Conservation (phyloP, 2,329 filamentous ascomycete species). For the Akanthomyces muscarius region DNA sequence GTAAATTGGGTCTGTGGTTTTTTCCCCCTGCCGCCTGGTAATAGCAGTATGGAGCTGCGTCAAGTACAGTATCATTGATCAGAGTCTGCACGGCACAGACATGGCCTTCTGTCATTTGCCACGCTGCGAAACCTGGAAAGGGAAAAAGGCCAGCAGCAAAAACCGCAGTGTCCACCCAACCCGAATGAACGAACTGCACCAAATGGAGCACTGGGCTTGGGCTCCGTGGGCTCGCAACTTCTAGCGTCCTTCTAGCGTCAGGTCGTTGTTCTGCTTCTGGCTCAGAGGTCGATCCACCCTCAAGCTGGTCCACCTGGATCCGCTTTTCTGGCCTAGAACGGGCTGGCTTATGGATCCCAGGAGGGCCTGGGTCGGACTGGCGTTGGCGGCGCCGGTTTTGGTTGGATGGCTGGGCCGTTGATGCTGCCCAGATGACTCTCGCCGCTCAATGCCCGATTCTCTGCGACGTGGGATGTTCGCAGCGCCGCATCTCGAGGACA, state of each 20-base stretch:
- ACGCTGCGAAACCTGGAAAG: neutral
- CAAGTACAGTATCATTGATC: too few relatives aligned
- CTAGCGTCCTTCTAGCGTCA: constrained; percentile 25
- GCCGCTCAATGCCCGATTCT: neutral
- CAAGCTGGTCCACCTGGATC: neutral
- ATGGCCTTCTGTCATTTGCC: neutral
- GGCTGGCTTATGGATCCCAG: neutral
- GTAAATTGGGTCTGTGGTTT: neutral
- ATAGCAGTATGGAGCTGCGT: too few relatives aligned
- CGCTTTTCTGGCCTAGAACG: neutral
- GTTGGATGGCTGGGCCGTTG: too few relatives aligned
- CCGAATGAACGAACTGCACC: too few relatives aligned
- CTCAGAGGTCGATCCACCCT: constrained; percentile 13
- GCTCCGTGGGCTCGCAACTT: neutral
- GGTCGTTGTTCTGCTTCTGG: neutral
- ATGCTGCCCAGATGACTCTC: neutral
- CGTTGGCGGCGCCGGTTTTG: neutral
- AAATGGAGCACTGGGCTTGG: too few relatives aligned
- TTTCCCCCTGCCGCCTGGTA: too few relatives aligned
- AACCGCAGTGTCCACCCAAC: neutral
- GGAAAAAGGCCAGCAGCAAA: neutral
- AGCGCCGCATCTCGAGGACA: neutral
- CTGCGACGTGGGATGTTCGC: neutral
- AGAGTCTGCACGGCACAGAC: too few relatives aligned
- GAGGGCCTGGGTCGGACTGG: neutral